phyloP scores from a whole-genome alignment of 257 asterid species.

The Gardenia jasminoides region DNA sequence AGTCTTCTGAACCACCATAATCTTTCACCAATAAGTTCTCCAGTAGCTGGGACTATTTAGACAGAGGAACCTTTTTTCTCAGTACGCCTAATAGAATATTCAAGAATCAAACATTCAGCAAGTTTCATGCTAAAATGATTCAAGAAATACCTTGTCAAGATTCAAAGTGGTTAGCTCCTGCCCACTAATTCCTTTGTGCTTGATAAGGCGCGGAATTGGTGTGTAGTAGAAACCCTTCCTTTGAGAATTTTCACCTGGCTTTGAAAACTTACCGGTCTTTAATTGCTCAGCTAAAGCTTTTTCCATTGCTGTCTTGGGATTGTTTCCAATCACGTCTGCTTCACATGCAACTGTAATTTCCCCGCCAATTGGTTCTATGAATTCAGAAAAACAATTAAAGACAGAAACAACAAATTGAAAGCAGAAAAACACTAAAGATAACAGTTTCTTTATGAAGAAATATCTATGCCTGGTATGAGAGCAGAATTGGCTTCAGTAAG shows the following conservation, averaged over 20 bases:
- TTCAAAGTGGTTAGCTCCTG: constrained; percentile 83
- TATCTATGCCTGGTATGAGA: not conserved
- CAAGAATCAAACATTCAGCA: constrained; percentile 1
- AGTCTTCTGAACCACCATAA: constrained; percentile 70
- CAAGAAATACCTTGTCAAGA: constrained; percentile 73
- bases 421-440: not conserved
- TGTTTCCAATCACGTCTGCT: constrained; percentile 47
- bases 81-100: constrained; percentile 3
- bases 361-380: constrained; percentile 87
- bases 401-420: constrained; percentile 12
- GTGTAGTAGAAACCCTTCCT: constrained; percentile 81
- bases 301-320: constrained; percentile 60
- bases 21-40: constrained; percentile 69
- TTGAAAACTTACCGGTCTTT: constrained; percentile 49
- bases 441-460: not conserved
- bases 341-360: constrained; percentile 84
- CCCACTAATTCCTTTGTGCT: constrained; percentile 63
- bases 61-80: constrained; percentile 16
- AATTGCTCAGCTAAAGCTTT: constrained; percentile 68
- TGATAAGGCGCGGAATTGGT: constrained; percentile 79
- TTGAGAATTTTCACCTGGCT: constrained; percentile 41
- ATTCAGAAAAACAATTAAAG: constrained; percentile 16
- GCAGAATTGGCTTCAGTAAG: not conserved
- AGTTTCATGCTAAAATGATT: not conserved
- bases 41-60: constrained; percentile 63